These are phyloP conservation scores for Amylocarpus encephaloides DNA, from an alignment of 2,329 filamentous ascomycete species.

Conservation along the genomic window DNA sequence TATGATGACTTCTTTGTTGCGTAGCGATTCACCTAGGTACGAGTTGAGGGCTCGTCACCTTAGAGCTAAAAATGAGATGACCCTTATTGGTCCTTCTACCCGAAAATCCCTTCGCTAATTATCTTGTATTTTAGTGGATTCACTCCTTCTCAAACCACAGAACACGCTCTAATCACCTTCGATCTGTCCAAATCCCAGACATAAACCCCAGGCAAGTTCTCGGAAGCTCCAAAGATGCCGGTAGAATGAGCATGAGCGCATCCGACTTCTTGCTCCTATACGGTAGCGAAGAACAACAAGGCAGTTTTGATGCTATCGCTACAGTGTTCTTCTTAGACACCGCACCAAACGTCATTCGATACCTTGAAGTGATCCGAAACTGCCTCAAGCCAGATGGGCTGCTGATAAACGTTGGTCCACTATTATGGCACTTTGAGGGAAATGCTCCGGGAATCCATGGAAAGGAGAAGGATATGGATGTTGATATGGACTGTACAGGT, in stretches of 20 bases:
- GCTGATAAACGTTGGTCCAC: constrained; percentile 82
- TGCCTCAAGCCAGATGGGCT: constrained; percentile 73
- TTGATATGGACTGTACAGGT: too few species aligned
- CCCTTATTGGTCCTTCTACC: too few species aligned
- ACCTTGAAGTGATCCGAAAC: constrained; percentile 74
- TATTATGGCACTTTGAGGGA: constrained; percentile 94
- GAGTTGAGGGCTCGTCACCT: too few species aligned
- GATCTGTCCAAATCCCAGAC: constrained; percentile 70
- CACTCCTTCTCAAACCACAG: constrained; percentile 83
- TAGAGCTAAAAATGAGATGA: too few species aligned
- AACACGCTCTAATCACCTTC: constrained; percentile 67
- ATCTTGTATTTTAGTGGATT: constrained; percentile 48
- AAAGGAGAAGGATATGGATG: constrained; percentile 31
- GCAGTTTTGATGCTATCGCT: constrained; percentile 71
- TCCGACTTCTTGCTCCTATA: constrained; percentile 93
- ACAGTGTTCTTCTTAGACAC: constrained; percentile 97
- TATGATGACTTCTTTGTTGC: too few species aligned
- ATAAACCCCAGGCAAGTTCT: constrained; percentile 61
- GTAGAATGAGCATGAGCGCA: constrained; percentile 85
- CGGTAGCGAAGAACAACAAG: constrained; percentile 52
- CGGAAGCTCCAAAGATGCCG: constrained; percentile 33
- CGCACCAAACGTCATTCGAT: constrained; percentile 84
- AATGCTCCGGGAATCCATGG: constrained; percentile 54
- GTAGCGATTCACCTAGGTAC: too few species aligned
- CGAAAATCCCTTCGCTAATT: too few species aligned